Evolutionary conservation across 1,284 basidiomycete genomes (phyloP).

Genomic region (Ceratobasidium sp.): DNA sequence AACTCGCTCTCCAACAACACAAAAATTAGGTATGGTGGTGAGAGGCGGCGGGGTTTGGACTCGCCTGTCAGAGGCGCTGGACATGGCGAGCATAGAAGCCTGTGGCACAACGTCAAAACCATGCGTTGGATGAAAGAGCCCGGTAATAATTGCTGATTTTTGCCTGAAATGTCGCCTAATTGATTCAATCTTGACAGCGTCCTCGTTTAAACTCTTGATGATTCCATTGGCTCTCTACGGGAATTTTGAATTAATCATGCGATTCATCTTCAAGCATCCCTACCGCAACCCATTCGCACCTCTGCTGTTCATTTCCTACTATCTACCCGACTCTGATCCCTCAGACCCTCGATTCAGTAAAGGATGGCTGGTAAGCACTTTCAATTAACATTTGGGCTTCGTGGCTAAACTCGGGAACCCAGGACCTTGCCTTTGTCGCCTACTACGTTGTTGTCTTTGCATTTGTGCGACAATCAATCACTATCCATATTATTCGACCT

Average conservation of each 20-base stretch:
- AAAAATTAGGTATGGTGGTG: neutral
- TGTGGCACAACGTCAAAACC: conserved; percentile 47
- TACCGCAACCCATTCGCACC: conserved; percentile 79
- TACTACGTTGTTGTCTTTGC: conserved; percentile 95
- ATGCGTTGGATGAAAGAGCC: conserved; percentile 46
- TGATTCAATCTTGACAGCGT: neutral
- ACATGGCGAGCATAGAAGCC: neutral
- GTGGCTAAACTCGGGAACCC: conserved; percentile 28
- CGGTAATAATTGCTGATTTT: conserved; percentile 2
- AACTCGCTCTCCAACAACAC: conserved; percentile 15
- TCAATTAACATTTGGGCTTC: neutral
- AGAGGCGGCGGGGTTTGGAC: neutral
- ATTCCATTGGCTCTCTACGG: conserved; percentile 77
- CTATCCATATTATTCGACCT: conserved; percentile 75
- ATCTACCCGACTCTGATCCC: conserved; percentile 64
- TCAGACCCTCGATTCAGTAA: conserved; percentile 78
- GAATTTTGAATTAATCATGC: conserved; percentile 73
- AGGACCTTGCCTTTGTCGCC: conserved; percentile 83
- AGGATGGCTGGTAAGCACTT: conserved; percentile 60
- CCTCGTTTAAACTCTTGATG: conserved; percentile 75
- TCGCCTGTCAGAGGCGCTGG: neutral
- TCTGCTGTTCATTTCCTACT: conserved; percentile 82
- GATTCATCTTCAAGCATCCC: conserved; percentile 51
- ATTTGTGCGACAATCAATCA: conserved; percentile 84
- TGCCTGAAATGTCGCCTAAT: neutral